These are phyloP conservation scores for Macrolepiota dolichaula DNA, from an alignment of 768 basidiomycete genomes.

Conservation along the genomic window DNA sequence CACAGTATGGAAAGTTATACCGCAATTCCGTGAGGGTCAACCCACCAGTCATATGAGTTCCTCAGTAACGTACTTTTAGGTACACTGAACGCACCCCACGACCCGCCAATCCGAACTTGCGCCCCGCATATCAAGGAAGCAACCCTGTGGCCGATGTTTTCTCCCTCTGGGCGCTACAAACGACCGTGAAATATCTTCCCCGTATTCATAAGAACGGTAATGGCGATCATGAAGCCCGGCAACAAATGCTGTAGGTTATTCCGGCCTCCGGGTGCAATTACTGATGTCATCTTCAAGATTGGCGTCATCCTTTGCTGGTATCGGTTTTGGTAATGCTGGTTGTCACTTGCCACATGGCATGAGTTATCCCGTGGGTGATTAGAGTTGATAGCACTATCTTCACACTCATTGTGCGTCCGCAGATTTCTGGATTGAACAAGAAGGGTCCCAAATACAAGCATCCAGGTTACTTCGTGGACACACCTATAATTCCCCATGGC, in stretches of 20 bases:
- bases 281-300: constrained; percentile 43
- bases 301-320: constrained; percentile 92
- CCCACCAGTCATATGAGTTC: neutral
- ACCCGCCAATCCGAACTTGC: constrained; percentile 83
- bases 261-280: neutral
- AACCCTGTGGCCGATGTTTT: constrained; percentile 97
- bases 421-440: constrained; percentile 95
- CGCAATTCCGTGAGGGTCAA: constrained; percentile 71
- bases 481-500: constrained; percentile 93
- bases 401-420: neutral
- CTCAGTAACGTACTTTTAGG: constrained; percentile 30
- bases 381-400: neutral
- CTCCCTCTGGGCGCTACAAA: constrained; percentile 88
- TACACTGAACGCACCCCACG: constrained; percentile 89
- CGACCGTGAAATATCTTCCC: constrained; percentile 87
- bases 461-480: constrained; percentile 80
- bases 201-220: constrained; percentile 70
- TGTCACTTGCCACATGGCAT: constrained; percentile 90
- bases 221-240: constrained; percentile 78
- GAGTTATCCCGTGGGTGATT: constrained; percentile 68
- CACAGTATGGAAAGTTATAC: constrained; percentile 95
- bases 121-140: constrained; percentile 92
- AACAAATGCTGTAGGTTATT: constrained; percentile 79
- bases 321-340: constrained; percentile 92
- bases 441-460: constrained; percentile 90